Percentiles rank a stretch among this genome's conserved stretches.
Conservation (phyloP, 2,329 filamentous ascomycete genomes). For the Hypoxylon sp. region DNA sequence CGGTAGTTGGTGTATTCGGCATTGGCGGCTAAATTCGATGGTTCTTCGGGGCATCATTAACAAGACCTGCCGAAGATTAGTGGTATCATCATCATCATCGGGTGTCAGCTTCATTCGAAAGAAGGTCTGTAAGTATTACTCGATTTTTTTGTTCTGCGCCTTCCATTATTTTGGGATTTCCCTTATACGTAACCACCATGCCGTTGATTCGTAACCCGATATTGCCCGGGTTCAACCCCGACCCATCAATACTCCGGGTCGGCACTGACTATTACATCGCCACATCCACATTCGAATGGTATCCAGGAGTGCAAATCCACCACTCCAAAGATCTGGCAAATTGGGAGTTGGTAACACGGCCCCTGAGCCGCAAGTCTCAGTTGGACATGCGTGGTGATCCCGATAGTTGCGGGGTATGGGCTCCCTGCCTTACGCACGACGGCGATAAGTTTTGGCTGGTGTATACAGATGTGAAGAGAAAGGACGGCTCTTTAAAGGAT, state of each 20-base stretch:
- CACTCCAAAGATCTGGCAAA: conserved; percentile 68
- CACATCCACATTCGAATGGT: conserved; percentile 70
- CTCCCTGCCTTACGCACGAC: conserved; percentile 74
- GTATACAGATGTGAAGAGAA: conserved; percentile 76
- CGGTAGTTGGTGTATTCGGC: conserved; percentile 4
- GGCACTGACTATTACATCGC: conserved; percentile 69
- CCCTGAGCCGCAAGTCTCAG: conserved; percentile 65
- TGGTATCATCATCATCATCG: not conserved
- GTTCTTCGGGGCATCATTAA: conserved; percentile 37
- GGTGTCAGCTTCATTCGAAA: conserved; percentile 1
- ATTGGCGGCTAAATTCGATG: conserved; percentile 37
- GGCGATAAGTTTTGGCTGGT: conserved; percentile 74
- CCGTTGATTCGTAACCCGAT: conserved; percentile 67
- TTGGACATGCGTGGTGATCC: conserved; percentile 72
- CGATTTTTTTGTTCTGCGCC: not conserved
- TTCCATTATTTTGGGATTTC: not conserved
- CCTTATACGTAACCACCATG: conserved; percentile 54
- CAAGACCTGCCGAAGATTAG: conserved; percentile 22
- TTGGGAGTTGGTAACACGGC: conserved; percentile 64
- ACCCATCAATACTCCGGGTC: conserved; percentile 68
- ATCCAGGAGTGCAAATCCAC: conserved; percentile 69
- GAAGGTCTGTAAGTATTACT: not conserved
- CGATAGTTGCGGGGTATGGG: conserved; percentile 74
- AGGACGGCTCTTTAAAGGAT: conserved; percentile 76
- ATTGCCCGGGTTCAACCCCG: conserved; percentile 69